Conservation (phyloP, 805 yeast species). For the Lipomyces oligophaga region DNA sequence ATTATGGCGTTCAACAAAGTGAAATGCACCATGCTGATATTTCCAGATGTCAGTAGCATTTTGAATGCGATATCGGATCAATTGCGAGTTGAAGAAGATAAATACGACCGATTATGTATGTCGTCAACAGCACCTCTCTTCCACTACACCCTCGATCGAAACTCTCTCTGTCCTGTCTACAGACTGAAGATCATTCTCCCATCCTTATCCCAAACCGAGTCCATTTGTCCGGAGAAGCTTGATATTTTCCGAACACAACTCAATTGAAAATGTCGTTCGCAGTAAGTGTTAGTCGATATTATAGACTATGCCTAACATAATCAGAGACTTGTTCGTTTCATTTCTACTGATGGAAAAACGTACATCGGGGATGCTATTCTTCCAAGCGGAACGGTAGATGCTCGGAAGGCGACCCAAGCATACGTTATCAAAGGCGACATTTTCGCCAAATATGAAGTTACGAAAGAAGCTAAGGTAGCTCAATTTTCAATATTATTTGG, state of each 20-base stretch:
- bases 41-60: conserved; percentile 26
- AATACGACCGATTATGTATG: no score
- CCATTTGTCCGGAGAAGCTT: no score
- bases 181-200: no score
- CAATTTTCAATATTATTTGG: not conserved
- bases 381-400: conserved; percentile 38
- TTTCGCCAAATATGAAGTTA: conserved; percentile 40
- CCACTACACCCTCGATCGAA: no score
- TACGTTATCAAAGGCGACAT: conserved; percentile 48
- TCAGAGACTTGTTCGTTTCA: conserved; percentile 48
- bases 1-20: conserved; percentile 25
- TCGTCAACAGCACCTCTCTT: no score
- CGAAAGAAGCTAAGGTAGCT: conserved; percentile 36
- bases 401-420: conserved; percentile 43
- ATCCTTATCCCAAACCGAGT: no score
- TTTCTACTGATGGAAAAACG: conserved; percentile 43
- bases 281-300: conserved; percentile 9
- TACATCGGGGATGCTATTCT: conserved; percentile 51
- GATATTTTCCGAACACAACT: no score
- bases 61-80: not conserved
- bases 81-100: not conserved
- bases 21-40: conserved; percentile 25
- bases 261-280: conserved; percentile 22
- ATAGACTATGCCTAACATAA: no score
- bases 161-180: no score